Conservation (phyloP, 305 asterid species). For the Withania somnifera region DNA sequence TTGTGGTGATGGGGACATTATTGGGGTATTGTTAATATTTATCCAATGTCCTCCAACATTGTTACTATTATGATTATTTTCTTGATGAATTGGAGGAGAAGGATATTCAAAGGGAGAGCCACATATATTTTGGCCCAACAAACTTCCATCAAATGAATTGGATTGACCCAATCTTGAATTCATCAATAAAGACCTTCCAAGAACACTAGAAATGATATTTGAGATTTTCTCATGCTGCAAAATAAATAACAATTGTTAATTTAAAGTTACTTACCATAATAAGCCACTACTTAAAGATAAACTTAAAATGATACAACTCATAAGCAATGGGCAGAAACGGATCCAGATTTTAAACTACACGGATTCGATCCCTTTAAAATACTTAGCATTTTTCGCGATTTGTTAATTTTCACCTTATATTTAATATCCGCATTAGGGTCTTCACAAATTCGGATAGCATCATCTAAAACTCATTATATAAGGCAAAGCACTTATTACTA, state of each 20-base stretch:
- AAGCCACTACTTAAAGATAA: too few species aligned
- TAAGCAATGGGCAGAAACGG: background rate
- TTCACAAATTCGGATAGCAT: background rate
- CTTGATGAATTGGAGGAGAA: background rate
- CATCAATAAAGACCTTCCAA: conserved; percentile 12
- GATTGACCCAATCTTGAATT: background rate
- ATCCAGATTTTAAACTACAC: background rate
- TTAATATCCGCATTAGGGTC: background rate
- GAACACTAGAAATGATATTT: conserved; percentile 19
- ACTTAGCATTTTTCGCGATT: background rate
- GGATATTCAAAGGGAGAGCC: background rate
- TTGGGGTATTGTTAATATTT: background rate
- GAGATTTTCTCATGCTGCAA: conserved; percentile 33
- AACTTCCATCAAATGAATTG: conserved; percentile 4
- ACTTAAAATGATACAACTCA: background rate
- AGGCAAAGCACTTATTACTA: background rate
- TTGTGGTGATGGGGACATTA: background rate
- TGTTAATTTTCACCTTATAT: background rate
- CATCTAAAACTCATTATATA: background rate
- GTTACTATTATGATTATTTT: background rate
- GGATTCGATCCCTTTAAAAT: background rate
- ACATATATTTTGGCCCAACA: conserved; percentile 12
- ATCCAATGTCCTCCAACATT: conserved; percentile 6
- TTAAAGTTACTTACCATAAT: too few species aligned
- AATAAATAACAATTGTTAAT: background rate